Conservation (phyloP, 1,284 basidiomycete genomes). For the Apiotrichum montevideense region DNA sequence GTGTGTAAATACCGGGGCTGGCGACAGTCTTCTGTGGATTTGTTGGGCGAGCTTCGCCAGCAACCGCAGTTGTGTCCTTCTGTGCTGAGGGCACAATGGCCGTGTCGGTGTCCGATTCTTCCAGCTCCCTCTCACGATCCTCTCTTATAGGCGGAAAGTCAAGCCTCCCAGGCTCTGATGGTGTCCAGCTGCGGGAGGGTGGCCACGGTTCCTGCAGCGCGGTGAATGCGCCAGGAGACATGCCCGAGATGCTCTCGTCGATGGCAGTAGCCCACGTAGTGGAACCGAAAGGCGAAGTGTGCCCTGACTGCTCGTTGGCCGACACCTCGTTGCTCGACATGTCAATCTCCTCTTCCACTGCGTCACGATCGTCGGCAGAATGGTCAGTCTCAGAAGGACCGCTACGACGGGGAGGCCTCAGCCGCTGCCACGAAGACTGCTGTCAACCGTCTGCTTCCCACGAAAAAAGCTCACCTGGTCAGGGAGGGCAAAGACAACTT, state of each 20-base stretch:
- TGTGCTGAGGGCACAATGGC: not conserved
- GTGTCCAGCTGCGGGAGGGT: slow-evolving; percentile 4
- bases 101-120: not conserved
- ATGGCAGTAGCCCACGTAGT: slow-evolving; percentile 4
- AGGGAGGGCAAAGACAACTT: slow-evolving; percentile 4
- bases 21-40: not conserved
- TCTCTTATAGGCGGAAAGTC: slow-evolving; percentile 2
- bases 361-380: not conserved
- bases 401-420: not conserved
- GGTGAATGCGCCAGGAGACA: slow-evolving; percentile 3
- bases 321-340: not conserved
- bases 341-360: not conserved
- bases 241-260: slow-evolving; percentile 1
- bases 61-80: not conserved
- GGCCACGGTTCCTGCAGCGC: slow-evolving; percentile 8
- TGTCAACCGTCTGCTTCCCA: not conserved
- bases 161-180: not conserved
- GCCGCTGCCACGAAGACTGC: not conserved
- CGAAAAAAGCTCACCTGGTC: not conserved
- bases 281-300: slow-evolving; percentile 4
- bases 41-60: not conserved
- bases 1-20: not conserved
- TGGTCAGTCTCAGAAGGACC: not conserved
- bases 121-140: not conserved
- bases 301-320: not conserved